These are phyloP conservation scores for Ascochyta rabiei DNA, from an alignment of 2,329 filamentous ascomycete species.

Conservation along the genomic window DNA sequence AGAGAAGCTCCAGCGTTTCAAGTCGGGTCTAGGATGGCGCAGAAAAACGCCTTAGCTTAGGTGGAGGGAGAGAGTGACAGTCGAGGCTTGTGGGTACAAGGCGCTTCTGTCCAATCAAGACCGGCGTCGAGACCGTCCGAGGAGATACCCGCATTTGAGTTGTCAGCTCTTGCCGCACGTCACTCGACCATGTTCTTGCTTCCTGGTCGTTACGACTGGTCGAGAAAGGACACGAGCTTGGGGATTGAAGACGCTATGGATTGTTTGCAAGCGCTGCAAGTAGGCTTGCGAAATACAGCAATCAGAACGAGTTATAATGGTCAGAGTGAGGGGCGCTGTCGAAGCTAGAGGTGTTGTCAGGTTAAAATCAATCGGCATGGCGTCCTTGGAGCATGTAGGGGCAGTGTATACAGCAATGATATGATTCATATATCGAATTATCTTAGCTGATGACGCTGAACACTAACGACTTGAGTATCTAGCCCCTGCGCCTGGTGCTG, in stretches of 20 bases:
- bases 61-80: too few species aligned
- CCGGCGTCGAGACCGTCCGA: not conserved
- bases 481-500: constrained; percentile 63
- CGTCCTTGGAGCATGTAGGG: not conserved
- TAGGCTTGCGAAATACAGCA: not conserved
- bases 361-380: too few species aligned
- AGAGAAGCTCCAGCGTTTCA: not conserved
- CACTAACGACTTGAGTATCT: constrained; percentile 1
- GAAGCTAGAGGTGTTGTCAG: not conserved
- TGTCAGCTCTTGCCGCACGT: not conserved
- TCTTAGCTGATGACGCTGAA: not conserved
- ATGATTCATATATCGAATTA: not conserved
- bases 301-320: not conserved
- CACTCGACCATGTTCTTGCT: not conserved
- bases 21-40: not conserved
- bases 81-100: too few species aligned
- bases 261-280: not conserved
- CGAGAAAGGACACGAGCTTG: not conserved
- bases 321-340: too few species aligned
- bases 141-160: not conserved
- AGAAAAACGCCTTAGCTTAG: not conserved
- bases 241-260: not conserved
- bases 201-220: not conserved
- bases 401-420: not conserved
- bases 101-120: not conserved